Base-by-base conservation (phyloP, 1,139 yeast genomes). In the Torulaspora pretoriensis region DNA sequence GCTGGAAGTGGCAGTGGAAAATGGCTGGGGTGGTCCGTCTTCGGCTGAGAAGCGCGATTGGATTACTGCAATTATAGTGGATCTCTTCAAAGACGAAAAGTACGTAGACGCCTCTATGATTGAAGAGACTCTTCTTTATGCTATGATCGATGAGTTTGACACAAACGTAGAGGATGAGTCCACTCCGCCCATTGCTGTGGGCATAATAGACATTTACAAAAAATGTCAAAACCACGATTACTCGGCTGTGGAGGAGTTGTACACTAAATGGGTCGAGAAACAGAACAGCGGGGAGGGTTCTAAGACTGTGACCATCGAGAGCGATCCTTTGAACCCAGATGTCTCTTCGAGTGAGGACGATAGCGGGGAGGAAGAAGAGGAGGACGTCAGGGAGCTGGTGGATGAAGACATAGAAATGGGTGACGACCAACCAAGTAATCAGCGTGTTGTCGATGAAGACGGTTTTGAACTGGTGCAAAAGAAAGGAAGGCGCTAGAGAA, bases 111-210 rank as follows among this genome's bases (percentile, higher is more conserved):
- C 83, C 6, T 83, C 80, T 43, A 77, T 84, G 51, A 77, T 92
- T 23, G 97, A 92, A 66, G 96, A 86, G 63, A 80, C 96, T 8
- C 69, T 92, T 49, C 69, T 86, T 40, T 85, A 85, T 59, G 94
- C 95, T 32, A 87, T 92, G 96, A 80, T 82, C 52, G 98, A 92
- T 67, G 99, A 92, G 65, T 92, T 92, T 60, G 96, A 87, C 47
- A 85, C 85, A 5, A 77, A 80, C 43, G 78, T 92, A 33, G 97
- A 92, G 57, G 96, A 92, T 62, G 96, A 86, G 54, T 81, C 95
- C 9, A 95, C 95, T 0, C 72, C 83, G 49, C 78, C 78, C 13
- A 77, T 88, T 35, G 95, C 90, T 3, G 79, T 77, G 34, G 73
- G 75, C 53, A 74, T 94, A 25, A 66, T 89, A 46, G 74, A 75